Base-by-base conservation (phyloP, 164 flowering plant species). In the Vitis rotundifolia region DNA sequence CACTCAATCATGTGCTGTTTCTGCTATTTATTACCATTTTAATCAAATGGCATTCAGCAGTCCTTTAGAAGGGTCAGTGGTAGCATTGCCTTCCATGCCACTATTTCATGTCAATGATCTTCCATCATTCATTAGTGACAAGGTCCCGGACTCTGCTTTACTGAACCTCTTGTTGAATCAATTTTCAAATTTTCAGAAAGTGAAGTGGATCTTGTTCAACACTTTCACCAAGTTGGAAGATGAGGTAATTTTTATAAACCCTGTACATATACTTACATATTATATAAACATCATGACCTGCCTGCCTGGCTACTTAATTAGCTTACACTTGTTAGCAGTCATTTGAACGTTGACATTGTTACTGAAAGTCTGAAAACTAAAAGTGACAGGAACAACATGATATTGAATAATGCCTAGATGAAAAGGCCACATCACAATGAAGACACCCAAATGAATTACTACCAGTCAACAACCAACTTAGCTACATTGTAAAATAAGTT, bases 1-100 rank as follows among this genome's bases (percentile, higher is more conserved):
- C 75, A 84, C 95, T 31, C 87, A 87, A 28, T 51, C 88, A 0
- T 76, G 82, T 52, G 67, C 70, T 3, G 82, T 85, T 13, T 56
- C 51, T 67, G 59, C 63, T 12, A 61, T 84, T 0, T 82, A 77
- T 58, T 81, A 75, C 68, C 71, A 73, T 57, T 68, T 70, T 0
- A 37, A 64, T 26, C 68, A 22, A 22, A 22, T 2, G 26, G 26
- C 26, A 22, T 22, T 22, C 26, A 22, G 26, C 26, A 1, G 26
- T 22, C 85, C 82, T 8, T 11, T 61, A 8, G 63, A 67, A 15
- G 66, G 31, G 9, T 8, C 47, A 0, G 2, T 7, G 0, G 55
- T 69, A 1, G 56, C 69, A 0, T 9, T 85, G 51, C 87, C 87
- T 9, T 68, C 64, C 0, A 16, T 84, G 67, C 82, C 89, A 6